phyloP scores from a whole-genome alignment of 2,329 filamentous ascomycete genomes.

The Trichoderma afroharzianum region DNA sequence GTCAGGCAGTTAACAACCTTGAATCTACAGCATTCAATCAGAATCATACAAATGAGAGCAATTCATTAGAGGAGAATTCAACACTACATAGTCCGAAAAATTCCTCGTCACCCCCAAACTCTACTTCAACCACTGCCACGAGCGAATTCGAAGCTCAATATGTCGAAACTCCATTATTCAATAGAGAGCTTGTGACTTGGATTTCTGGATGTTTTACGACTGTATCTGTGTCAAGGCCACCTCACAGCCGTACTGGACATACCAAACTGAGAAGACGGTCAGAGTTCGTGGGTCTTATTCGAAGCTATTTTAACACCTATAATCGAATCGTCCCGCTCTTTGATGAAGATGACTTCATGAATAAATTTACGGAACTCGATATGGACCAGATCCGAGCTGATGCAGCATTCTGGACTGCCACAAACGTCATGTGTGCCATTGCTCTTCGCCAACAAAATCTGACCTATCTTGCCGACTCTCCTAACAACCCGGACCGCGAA shows the following conservation, averaged over 20 bases:
- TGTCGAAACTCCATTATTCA: neutral
- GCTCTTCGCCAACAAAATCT: neutral
- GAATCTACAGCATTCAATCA: neutral
- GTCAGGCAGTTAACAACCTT: neutral
- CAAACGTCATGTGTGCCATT: conserved; percentile 5
- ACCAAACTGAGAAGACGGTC: neutral
- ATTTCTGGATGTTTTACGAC: neutral
- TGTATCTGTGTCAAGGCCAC: neutral
- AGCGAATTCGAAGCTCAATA: neutral
- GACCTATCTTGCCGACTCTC: neutral
- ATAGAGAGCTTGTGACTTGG: neutral
- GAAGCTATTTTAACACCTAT: neutral
- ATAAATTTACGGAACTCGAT: neutral
- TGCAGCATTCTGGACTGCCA: neutral
- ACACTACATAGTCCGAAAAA: neutral
- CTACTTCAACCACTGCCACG: neutral
- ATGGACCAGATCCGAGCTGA: neutral
- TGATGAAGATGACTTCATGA: neutral
- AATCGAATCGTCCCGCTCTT: neutral
- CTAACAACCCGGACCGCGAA: neutral
- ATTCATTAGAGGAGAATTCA: neutral
- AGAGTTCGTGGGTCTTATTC: neutral
- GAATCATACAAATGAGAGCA: neutral
- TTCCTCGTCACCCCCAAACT: neutral
- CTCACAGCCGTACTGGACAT: neutral